Evolutionary conservation across 345 rosid genomes (phyloP), one percentile per base, ranked within the genome.

Genomic region (Euphorbia pulcherrima): DNA sequence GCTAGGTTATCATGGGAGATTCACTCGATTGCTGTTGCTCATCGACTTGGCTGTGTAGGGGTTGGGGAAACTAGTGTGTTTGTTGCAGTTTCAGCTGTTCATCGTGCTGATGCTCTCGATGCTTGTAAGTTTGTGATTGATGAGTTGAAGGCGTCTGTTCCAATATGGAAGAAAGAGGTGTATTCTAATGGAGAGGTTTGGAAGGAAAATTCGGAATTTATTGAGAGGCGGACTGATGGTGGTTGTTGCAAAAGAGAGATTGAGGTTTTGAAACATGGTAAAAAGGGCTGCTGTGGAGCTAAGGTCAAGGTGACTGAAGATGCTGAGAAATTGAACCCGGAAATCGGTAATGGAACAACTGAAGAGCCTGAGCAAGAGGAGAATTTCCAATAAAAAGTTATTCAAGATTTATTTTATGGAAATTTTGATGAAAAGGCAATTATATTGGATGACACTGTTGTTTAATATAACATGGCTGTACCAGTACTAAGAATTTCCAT

Each of bases 141-240:
- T 2, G 97, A 91, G 77, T 46, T 94, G 41, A 91, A 94, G 80
- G 97, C 96, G 4, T 73, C 95, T 5, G 96, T 91, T 65, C 96
- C 96, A 0, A 87, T 89, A 44, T 94, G 96, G 96, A 94, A 94
- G 87, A 89, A 94, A 75, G 97, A 94, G 78, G 88, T 94, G 39
- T 91, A 94, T 68, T 66, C 87, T 18, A 84, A 85, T 60, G 99
- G 97, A 50, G 96, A 91, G 77, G 78, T 91, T 62, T 94, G 99
- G 97, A 94, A 94, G 80, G 97, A 94, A 81, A 94, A 94, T 72
- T 69, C 83, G 0, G 97, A 94, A 80, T 94, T 94, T 60, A 28
- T 80, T 65, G 88, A 83, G 78, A 83, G 90, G 61, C 84, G 83
- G 68, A 74, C 70, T 23, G 60, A 63, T 20, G 73, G 73, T 17